These are phyloP conservation scores for Hypoxylon rubiginosum DNA, from an alignment of 2,329 filamentous ascomycete species.

Conservation along the genomic window DNA sequence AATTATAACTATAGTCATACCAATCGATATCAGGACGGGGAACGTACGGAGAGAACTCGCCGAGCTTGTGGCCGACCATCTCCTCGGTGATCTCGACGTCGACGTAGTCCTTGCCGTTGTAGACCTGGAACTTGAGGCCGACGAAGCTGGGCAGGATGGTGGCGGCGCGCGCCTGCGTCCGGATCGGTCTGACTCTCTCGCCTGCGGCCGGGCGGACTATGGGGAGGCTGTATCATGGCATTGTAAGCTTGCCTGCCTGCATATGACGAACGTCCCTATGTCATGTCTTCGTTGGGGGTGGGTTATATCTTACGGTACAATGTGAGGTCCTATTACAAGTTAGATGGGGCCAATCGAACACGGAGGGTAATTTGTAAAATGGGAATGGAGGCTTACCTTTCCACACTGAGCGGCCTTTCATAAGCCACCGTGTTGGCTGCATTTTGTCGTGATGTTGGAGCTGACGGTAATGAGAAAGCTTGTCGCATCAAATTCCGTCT, in stretches of 20 bases:
- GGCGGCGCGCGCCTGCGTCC: slow-evolving; percentile 87
- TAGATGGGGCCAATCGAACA: slow-evolving; percentile 3
- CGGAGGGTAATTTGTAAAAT: not conserved
- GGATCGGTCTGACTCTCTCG: slow-evolving; percentile 78
- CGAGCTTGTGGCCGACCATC: slow-evolving; percentile 96
- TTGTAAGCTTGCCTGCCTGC: not conserved
- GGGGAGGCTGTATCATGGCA: slow-evolving; percentile 63
- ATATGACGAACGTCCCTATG: too few species aligned
- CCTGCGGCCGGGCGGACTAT: slow-evolving; percentile 72
- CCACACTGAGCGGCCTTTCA: slow-evolving; percentile 55
- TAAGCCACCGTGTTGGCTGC: slow-evolving; percentile 55
- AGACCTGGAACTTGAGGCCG: slow-evolving; percentile 87
- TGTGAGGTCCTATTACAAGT: slow-evolving; percentile 71
- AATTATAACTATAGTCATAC: too few species aligned
- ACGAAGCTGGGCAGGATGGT: slow-evolving; percentile 95
- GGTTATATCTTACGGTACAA: slow-evolving; percentile 73
- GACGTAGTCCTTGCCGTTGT: slow-evolving; percentile 90
- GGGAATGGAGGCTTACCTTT: slow-evolving; percentile 50
- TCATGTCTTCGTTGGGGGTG: not conserved
- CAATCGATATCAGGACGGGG: too few species aligned
- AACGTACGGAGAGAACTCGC: slow-evolving; percentile 89
- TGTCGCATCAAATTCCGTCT: slow-evolving; percentile 35
- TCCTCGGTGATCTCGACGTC: slow-evolving; percentile 90
- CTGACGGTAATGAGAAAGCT: slow-evolving; percentile 25
- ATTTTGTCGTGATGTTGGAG: slow-evolving; percentile 45